Evolutionary conservation across 345 rosid species (phyloP).

Genomic region (Euphorbia tirucalli): DNA sequence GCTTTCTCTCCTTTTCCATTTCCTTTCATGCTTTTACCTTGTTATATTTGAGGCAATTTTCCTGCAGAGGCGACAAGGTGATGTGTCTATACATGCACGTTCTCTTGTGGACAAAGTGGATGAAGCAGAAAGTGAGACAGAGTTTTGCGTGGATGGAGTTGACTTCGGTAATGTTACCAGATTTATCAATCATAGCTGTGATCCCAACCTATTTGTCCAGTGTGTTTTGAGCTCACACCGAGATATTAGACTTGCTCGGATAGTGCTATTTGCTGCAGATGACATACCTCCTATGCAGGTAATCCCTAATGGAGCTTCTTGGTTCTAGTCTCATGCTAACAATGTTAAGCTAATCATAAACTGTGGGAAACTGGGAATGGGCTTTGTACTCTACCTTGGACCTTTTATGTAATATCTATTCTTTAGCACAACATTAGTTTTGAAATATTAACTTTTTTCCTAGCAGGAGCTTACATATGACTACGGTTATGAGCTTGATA

Average conservation of each 20-base stretch:
- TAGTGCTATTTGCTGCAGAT: slow-evolving; percentile 31
- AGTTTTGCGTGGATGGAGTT: slow-evolving; percentile 27
- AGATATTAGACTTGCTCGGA: slow-evolving; percentile 27
- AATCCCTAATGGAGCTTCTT: no score
- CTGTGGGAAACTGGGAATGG: no score
- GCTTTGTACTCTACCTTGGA: no score
- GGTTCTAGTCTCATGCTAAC: no score
- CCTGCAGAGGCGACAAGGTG: slow-evolving; percentile 28
- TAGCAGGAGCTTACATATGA: slow-evolving; percentile 31
- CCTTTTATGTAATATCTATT: no score
- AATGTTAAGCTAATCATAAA: no score
- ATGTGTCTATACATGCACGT: slow-evolving; percentile 6
- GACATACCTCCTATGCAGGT: no score
- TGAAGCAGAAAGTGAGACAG: slow-evolving; percentile 23
- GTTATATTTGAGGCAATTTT: slow-evolving; percentile 7
- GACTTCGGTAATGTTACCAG: slow-evolving; percentile 28
- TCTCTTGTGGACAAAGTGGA: slow-evolving; percentile 1
- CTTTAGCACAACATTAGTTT: not conserved
- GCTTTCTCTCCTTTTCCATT: not conserved
- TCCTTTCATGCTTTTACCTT: not conserved
- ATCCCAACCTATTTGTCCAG: no score
- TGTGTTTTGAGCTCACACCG: slow-evolving; percentile 28
- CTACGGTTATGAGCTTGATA: slow-evolving; percentile 26
- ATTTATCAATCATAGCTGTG: slow-evolving; percentile 32
- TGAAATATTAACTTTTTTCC: slow-evolving; percentile 7